These are phyloP conservation scores for Primulina huaijiensis DNA, from an alignment of 257 asterid species.

Conservation along the genomic window DNA sequence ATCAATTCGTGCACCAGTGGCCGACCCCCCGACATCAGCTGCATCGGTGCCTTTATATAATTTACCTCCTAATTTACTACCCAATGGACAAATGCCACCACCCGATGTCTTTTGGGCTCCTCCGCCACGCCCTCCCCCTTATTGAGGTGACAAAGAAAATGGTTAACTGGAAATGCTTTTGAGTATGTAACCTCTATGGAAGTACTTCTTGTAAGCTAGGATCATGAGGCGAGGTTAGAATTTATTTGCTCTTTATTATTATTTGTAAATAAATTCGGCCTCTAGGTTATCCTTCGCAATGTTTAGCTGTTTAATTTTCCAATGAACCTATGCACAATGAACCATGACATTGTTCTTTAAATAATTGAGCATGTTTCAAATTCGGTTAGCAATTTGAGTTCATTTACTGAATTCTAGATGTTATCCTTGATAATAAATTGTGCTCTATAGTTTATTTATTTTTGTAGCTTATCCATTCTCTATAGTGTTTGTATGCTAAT, in stretches of 20 bases:
- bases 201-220: conserved; percentile 34
- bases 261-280: conserved; percentile 31
- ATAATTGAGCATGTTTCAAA: neutral
- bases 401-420: neutral
- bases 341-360: conserved; percentile 5
- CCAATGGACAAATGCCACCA: conserved; percentile 57
- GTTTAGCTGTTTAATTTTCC: conserved; percentile 12
- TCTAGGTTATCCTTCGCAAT: conserved; percentile 10
- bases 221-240: conserved; percentile 28
- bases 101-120: conserved; percentile 64
- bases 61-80: conserved; percentile 44
- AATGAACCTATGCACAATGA: neutral
- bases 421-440: neutral
- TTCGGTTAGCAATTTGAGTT: neutral
- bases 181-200: conserved; percentile 12
- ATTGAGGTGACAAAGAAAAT: conserved; percentile 22
- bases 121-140: conserved; percentile 52
- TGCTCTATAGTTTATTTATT: neutral
- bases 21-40: conserved; percentile 27
- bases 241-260: conserved; percentile 24
- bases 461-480: neutral
- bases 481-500: neutral
- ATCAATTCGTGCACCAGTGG: conserved; percentile 21
- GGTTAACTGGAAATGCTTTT: neutral
- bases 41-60: conserved; percentile 33